phyloP scores from a whole-genome alignment of 306 rosid genomes.

The Psophocarpus tetragonolobus region DNA sequence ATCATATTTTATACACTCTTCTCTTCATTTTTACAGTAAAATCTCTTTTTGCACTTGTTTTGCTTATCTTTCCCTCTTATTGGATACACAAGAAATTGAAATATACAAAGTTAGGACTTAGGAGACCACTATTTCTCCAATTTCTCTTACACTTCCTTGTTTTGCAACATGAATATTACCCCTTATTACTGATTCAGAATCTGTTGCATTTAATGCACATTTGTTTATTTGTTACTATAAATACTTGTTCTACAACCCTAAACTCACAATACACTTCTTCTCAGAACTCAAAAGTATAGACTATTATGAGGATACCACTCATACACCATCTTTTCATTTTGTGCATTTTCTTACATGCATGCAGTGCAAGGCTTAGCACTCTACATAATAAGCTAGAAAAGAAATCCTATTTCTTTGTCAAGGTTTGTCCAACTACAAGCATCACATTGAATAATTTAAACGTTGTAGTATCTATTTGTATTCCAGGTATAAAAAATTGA shows the following conservation, averaged over 20 bases:
- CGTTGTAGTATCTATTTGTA: background rate
- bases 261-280: slow-evolving; percentile 5
- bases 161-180: slow-evolving; percentile 39
- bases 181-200: slow-evolving; percentile 22
- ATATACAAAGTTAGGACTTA: slow-evolving; percentile 19
- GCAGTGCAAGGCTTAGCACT: slow-evolving; percentile 40
- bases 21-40: slow-evolving; percentile 30
- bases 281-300: background rate
- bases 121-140: slow-evolving; percentile 40
- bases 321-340: slow-evolving; percentile 42
- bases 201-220: slow-evolving; percentile 52
- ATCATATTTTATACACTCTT: background rate
- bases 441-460: background rate
- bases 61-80: slow-evolving; percentile 30
- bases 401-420: slow-evolving; percentile 26
- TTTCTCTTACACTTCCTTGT: slow-evolving; percentile 48
- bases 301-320: slow-evolving; percentile 43
- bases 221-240: slow-evolving; percentile 15
- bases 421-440: slow-evolving; percentile 36
- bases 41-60: slow-evolving; percentile 7
- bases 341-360: slow-evolving; percentile 51
- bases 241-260: slow-evolving; percentile 19
- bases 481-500: background rate
- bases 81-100: slow-evolving; percentile 49
- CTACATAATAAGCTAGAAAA: slow-evolving; percentile 15